Conservation (phyloP, 1,284 basidiomycete genomes). For the Puccinia triticina region DNA sequence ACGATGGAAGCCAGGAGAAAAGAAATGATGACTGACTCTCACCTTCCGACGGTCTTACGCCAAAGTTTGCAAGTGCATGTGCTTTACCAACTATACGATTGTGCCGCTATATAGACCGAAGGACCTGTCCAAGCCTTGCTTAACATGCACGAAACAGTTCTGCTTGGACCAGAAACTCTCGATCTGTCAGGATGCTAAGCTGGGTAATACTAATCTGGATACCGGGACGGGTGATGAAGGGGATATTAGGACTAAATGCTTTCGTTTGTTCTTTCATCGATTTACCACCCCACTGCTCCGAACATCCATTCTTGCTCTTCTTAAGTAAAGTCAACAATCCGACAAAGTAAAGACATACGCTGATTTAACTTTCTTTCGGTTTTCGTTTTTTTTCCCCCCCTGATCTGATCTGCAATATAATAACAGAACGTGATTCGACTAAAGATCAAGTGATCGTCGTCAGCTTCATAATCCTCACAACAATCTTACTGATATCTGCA, state of each 20-base stretch:
- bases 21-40: no score
- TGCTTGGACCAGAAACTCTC: constrained; percentile 58
- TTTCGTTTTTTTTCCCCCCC: not conserved
- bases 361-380: not conserved
- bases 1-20: no score
- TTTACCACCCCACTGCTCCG: not conserved
- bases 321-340: not conserved
- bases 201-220: constrained; percentile 58
- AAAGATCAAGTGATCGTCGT: constrained; percentile 59
- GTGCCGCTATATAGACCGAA: constrained; percentile 57
- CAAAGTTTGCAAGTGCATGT: constrained; percentile 59
- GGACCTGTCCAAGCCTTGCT: constrained; percentile 57
- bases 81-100: constrained; percentile 60
- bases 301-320: not conserved
- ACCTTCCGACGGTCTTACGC: not conserved
- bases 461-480: constrained; percentile 55
- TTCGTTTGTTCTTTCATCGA: constrained; percentile 51
- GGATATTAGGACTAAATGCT: constrained; percentile 60
- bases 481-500: constrained; percentile 47
- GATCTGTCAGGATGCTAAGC: constrained; percentile 58
- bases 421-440: constrained; percentile 57
- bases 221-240: constrained; percentile 60
- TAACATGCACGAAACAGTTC: constrained; percentile 59
- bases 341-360: not conserved
- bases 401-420: not conserved